These are phyloP conservation scores for Phytophthora cactorum DNA, from an alignment of 352 stramenopile species.

Conservation along the genomic window DNA sequence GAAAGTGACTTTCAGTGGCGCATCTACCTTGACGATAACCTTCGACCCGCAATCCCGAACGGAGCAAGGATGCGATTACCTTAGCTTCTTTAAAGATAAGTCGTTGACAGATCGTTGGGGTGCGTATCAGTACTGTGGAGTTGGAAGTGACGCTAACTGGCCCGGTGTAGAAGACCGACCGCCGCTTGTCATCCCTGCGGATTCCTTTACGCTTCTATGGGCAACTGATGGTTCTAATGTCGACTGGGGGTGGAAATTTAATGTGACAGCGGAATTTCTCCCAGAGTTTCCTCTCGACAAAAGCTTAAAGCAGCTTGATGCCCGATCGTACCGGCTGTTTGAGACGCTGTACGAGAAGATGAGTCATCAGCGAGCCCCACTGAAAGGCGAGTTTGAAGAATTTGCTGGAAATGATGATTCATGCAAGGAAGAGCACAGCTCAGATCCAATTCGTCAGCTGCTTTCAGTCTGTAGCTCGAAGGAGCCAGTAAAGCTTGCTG, in stretches of 20 bases:
- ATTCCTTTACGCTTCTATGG: conserved; percentile 88
- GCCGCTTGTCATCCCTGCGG: conserved; percentile 73
- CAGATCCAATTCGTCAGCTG: conserved; percentile 41
- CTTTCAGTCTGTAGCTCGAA: conserved; percentile 20
- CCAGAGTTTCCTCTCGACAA: conserved; percentile 51
- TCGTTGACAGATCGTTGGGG: conserved; percentile 70
- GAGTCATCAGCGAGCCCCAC: conserved; percentile 46
- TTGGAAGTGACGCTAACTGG: conserved; percentile 78
- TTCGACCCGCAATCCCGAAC: conserved; percentile 77
- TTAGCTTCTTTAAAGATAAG: conserved; percentile 89
- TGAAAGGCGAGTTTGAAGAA: conserved; percentile 57
- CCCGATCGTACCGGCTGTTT: conserved; percentile 65
- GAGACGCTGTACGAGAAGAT: conserved; percentile 76
- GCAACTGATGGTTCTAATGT: conserved; percentile 86
- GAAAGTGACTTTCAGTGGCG: conserved; percentile 75
- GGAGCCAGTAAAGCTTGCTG: neutral
- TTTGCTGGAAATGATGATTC: conserved; percentile 20
- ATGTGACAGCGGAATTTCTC: conserved; percentile 67
- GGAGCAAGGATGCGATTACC: conserved; percentile 79
- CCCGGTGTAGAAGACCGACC: conserved; percentile 65
- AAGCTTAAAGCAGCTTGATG: conserved; percentile 62
- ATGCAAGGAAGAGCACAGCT: conserved; percentile 3
- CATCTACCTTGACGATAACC: conserved; percentile 63
- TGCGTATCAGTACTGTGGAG: conserved; percentile 67
- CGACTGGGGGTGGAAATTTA: conserved; percentile 91